Evolutionary conservation across 2,329 filamentous ascomycete genomes (phyloP).

Genomic region (Verticillium albo-atrum): DNA sequence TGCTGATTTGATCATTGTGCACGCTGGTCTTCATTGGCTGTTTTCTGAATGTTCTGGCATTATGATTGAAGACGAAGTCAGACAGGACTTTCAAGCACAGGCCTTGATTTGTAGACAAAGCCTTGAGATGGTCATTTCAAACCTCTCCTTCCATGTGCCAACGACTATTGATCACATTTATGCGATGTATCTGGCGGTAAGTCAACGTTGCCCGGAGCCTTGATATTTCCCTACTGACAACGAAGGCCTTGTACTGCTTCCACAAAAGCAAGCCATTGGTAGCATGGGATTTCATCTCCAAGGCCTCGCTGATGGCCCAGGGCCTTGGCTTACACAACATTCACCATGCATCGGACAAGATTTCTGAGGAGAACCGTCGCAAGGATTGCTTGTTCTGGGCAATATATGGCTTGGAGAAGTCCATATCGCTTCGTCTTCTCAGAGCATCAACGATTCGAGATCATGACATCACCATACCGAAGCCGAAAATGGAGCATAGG

Average conservation of each 20-base stretch:
- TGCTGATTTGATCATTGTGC: conserved; percentile 16
- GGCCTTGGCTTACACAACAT: conserved; percentile 14
- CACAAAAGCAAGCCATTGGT: conserved; percentile 13
- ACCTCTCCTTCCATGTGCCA: conserved; percentile 13
- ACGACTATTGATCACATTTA: conserved; percentile 7
- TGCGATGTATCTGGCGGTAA: too few relatives aligned
- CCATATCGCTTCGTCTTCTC: conserved; percentile 17
- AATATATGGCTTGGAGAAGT: conserved; percentile 19
- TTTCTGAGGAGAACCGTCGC: conserved; percentile 1
- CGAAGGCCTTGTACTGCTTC: conserved; percentile 13
- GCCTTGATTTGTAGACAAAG: conserved; percentile 11
- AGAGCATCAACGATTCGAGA: conserved; percentile 20
- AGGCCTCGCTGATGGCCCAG: conserved; percentile 14
- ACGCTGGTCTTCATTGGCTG: conserved; percentile 14
- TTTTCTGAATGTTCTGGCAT: conserved; percentile 13
- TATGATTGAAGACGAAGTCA: neutral
- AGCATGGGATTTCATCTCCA: conserved; percentile 16
- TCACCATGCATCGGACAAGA: neutral
- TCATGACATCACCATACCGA: conserved; percentile 17
- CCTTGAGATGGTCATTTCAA: conserved; percentile 15
- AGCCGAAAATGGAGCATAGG: neutral
- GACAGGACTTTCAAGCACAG: conserved; percentile 11
- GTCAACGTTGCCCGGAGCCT: too few relatives aligned
- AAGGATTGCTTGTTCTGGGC: conserved; percentile 19
- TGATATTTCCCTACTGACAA: neutral